These are phyloP conservation scores for Rhynchosporium agropyri DNA, from an alignment of 2,329 filamentous ascomycete species.

Conservation along the genomic window DNA sequence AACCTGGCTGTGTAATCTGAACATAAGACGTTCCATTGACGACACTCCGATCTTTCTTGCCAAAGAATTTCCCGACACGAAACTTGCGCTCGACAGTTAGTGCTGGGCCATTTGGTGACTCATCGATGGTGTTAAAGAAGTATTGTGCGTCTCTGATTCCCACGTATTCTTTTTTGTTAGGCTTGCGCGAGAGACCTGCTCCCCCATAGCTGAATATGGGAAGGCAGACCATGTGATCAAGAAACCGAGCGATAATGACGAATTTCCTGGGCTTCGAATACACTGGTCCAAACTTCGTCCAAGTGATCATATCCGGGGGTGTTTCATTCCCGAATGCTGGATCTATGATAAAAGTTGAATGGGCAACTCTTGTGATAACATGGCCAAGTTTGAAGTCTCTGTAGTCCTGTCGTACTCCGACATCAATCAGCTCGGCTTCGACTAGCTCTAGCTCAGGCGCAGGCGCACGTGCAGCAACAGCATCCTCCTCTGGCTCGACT, in stretches of 20 bases:
- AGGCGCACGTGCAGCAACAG: too few species aligned
- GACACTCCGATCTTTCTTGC: background rate
- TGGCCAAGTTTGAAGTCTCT: background rate
- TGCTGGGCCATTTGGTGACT: background rate
- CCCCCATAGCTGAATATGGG: background rate
- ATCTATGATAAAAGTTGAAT: background rate
- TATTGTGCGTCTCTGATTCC: constrained; percentile 5
- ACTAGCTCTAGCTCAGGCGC: too few species aligned
- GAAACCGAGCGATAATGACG: background rate
- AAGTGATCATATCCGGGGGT: background rate
- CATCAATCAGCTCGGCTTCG: too few species aligned
- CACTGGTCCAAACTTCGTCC: background rate
- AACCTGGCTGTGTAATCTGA: background rate
- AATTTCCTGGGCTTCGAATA: constrained; percentile 3
- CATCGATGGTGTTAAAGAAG: background rate
- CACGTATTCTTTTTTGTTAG: background rate
- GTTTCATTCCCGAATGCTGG: background rate
- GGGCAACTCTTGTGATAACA: background rate
- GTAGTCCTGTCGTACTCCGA: too few species aligned
- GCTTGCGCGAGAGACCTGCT: constrained; percentile 1
- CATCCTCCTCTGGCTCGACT: too few species aligned
- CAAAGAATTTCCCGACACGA: too few species aligned
- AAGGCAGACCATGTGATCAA: background rate
- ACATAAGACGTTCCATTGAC: background rate
- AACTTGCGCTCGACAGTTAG: background rate